Base-by-base conservation (phyloP, 1,139 yeast genomes). In the Starmera stellimalicola region DNA sequence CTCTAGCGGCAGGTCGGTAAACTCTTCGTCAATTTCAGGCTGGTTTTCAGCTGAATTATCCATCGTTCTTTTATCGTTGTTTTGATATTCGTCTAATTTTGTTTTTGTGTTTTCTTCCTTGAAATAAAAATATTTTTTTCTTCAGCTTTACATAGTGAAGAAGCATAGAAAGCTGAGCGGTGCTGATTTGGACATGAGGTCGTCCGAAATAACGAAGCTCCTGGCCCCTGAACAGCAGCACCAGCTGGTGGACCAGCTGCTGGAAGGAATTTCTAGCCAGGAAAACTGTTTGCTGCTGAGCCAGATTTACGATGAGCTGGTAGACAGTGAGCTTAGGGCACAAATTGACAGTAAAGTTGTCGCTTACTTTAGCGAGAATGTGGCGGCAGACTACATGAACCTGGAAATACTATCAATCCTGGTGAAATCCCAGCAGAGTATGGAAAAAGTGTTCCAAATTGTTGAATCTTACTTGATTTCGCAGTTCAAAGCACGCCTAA, bases 41-140 rank as follows among this genome's bases (percentile, higher is more conserved):
- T 70, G 76, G 27, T 68, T 74, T 24, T 40, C 48, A 16, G 43
- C 15, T 3, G 46, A 37, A 43, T 40, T 47, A 26, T n/a, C n/a
- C n/a, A n/a, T n/a, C n/a, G n/a, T n/a, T n/a, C n/a, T n/a, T n/a
- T n/a, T n/a, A n/a, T n/a, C n/a, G n/a, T n/a, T n/a, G n/a, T n/a
- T n/a, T n/a, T n/a, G n/a, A n/a, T n/a, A n/a, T n/a, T n/a, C n/a
- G n/a, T n/a, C n/a, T n/a, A n/a, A n/a, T n/a, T n/a, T n/a, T n/a
- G n/a, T n/a, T n/a, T n/a, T n/a, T n/a, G n/a, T n/a, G n/a, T n/a
- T n/a, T n/a, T n/a, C n/a, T n/a, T 20, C n/a, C 4, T 3, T 20
- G 4, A 20, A 20, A 20, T 10, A 20, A 20, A 22, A 19, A 19
- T 19, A 22, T 7, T 22, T n/a, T 22, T 22, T 22, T 22, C 6